Percentiles rank a stretch among this genome's conserved stretches.
Evolutionary conservation across 1,284 basidiomycete genomes (phyloP).

Genomic region (Heterobasidion parviporum): DNA sequence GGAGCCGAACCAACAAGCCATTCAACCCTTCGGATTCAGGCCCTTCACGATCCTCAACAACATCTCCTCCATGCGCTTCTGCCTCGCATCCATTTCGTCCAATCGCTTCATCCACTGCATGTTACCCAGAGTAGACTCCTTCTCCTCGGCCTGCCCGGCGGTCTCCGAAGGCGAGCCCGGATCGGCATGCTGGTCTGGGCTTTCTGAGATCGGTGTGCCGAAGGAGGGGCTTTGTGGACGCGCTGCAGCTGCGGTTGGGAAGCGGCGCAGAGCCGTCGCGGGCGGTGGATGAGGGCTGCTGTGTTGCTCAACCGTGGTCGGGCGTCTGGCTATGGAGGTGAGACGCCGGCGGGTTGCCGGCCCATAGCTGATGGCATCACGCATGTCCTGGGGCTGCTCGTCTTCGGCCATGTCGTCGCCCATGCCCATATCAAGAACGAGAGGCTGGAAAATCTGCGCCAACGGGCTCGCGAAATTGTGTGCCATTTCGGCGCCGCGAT

Average conservation of each 20-base stretch:
- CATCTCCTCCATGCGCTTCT: constrained; percentile 57
- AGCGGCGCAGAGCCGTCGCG: constrained; percentile 13
- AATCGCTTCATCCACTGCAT: constrained; percentile 34
- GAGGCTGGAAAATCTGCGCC: constrained; percentile 64
- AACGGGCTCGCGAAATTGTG: constrained; percentile 52
- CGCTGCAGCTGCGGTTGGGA: constrained; percentile 17
- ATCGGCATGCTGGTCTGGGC: constrained; percentile 20
- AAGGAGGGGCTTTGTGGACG: constrained; percentile 9
- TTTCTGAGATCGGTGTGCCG: constrained; percentile 22
- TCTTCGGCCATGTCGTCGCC: constrained; percentile 30
- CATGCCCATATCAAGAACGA: constrained; percentile 37
- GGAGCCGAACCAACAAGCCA: too few species aligned
- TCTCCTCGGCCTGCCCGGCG: constrained; percentile 33
- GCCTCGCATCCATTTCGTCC: constrained; percentile 50
- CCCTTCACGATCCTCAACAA: constrained; percentile 25
- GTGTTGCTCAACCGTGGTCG: constrained; percentile 4
- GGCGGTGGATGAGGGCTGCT: constrained; percentile 1
- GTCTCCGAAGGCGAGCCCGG: constrained; percentile 19
- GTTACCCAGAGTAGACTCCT: constrained; percentile 17
- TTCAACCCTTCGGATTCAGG: not conserved
- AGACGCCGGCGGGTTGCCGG: constrained; percentile 49
- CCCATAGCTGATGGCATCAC: constrained; percentile 42
- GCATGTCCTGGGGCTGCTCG: constrained; percentile 8
- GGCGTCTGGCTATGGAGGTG: constrained; percentile 30
- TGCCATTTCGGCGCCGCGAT: constrained; percentile 30